Evolutionary conservation across 768 basidiomycete species (phyloP).

Genomic region (Coprinopsis cinerea): DNA sequence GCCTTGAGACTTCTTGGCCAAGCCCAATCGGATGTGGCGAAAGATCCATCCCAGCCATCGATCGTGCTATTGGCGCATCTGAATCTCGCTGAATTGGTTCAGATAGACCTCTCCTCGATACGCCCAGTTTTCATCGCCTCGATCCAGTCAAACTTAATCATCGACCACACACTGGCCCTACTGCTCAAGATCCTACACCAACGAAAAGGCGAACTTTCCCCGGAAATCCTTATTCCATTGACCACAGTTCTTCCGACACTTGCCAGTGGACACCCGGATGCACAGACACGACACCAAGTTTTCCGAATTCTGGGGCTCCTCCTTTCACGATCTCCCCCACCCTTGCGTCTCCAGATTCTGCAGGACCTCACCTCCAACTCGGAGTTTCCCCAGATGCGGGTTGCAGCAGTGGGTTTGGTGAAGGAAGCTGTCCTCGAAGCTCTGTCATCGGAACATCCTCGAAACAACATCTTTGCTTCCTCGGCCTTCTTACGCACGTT

Average conservation of each 20-base stretch:
- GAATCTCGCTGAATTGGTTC: constrained; percentile 8
- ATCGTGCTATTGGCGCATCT: constrained; percentile 35
- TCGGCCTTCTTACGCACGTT: constrained; percentile 50
- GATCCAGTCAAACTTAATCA: constrained; percentile 44
- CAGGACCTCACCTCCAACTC: constrained; percentile 44
- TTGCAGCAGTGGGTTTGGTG: constrained; percentile 61
- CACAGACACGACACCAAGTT: constrained; percentile 49
- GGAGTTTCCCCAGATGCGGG: constrained; percentile 60
- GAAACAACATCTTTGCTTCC: constrained; percentile 46
- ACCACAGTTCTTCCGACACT: constrained; percentile 46
- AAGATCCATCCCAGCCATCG: constrained; percentile 24
- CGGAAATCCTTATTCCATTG: constrained; percentile 44
- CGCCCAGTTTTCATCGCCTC: constrained; percentile 41
- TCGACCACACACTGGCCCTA: constrained; percentile 59
- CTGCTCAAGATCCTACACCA: constrained; percentile 35
- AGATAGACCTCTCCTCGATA: constrained; percentile 22
- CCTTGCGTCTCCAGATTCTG: constrained; percentile 49
- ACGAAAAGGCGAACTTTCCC: constrained; percentile 24
- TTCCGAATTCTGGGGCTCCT: constrained; percentile 56
- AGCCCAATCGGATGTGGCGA: constrained; percentile 9
- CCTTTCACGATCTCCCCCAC: constrained; percentile 40
- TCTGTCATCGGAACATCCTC: constrained; percentile 18
- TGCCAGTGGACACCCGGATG: constrained; percentile 58
- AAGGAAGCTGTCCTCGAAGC: constrained; percentile 62
- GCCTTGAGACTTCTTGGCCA: constrained; percentile 31